Evolutionary conservation across 371 early-diverging fungal species (phyloP).

Genomic region (Parasitella parasitica): DNA sequence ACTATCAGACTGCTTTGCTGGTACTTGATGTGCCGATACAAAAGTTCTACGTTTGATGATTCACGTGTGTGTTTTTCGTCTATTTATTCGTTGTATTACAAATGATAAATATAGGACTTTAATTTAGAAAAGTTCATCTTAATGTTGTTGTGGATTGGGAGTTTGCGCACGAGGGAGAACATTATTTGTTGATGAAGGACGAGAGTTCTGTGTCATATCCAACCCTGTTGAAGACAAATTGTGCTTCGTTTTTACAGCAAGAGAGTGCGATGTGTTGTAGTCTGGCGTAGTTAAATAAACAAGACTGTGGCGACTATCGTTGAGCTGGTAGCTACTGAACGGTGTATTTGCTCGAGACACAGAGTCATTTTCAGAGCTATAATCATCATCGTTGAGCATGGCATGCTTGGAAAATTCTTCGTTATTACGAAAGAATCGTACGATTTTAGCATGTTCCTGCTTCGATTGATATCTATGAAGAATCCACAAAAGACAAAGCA

Average conservation of each 20-base stretch:
- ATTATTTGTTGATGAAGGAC: not conserved
- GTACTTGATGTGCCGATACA: too few relatives aligned
- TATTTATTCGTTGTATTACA: too few relatives aligned
- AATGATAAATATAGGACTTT: too few relatives aligned
- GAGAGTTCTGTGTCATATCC: not conserved
- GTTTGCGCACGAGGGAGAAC: not conserved
- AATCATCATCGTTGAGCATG: conserved; percentile 28
- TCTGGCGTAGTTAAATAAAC: conserved; percentile 24
- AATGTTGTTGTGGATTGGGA: not conserved
- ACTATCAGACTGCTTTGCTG: too few relatives aligned
- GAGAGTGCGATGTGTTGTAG: conserved; percentile 16
- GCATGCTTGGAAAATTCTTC: conserved; percentile 46
- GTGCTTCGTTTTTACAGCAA: not conserved
- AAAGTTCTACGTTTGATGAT: too few relatives aligned
- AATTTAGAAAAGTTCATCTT: not conserved
- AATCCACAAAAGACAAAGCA: conserved; percentile 34
- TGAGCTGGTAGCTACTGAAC: not conserved
- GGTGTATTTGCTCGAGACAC: not conserved
- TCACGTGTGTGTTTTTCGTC: too few relatives aligned
- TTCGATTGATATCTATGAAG: conserved; percentile 50
- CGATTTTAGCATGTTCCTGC: conserved; percentile 42
- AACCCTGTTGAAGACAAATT: not conserved
- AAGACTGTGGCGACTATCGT: not conserved
- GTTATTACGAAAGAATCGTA: conserved; percentile 44
- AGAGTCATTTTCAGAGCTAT: not conserved